Conservation (phyloP, 306 rosid genomes). For the Quercus cerris region DNA sequence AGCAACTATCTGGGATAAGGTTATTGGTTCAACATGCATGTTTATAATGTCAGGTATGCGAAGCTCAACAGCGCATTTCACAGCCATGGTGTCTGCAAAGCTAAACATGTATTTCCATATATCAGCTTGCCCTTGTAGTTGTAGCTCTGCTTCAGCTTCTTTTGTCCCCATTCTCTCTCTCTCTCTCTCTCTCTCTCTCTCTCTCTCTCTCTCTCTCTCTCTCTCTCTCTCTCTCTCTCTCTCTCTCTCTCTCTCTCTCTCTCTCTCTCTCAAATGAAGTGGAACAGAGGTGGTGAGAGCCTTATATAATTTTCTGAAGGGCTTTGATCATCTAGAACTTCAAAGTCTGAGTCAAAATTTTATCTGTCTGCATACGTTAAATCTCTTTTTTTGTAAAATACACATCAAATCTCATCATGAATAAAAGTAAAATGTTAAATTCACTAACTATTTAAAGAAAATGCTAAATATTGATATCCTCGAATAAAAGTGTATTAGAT, state of each 20-base stretch:
- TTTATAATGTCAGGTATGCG: slow-evolving; percentile 38
- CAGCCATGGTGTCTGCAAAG: slow-evolving; percentile 40
- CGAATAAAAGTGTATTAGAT: too few species aligned
- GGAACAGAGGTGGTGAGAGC: too few species aligned
- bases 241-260: not conserved
- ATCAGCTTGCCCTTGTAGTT: slow-evolving; percentile 40
- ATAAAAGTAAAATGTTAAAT: too few species aligned
- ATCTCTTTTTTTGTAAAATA: too few species aligned
- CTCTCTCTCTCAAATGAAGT: not conserved
- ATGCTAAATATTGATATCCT: too few species aligned
- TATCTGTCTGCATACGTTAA: too few species aligned
- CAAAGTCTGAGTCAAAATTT: too few species aligned
- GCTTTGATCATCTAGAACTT: too few species aligned
- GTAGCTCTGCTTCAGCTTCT: slow-evolving; percentile 3
- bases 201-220: not conserved
- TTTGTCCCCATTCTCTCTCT: slow-evolving; percentile 5
- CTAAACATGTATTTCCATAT: slow-evolving; percentile 39
- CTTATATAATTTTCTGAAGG: too few species aligned
- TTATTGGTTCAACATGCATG: slow-evolving; percentile 22
- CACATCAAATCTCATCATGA: too few species aligned
- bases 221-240: not conserved
- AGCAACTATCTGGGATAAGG: slow-evolving; percentile 29
- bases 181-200: not conserved
- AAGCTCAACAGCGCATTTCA: slow-evolving; percentile 42
- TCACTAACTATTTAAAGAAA: too few species aligned